These are phyloP conservation scores for Aspergillus sp. DNA, from an alignment of 2,329 filamentous ascomycete genomes.

Conservation along the genomic window DNA sequence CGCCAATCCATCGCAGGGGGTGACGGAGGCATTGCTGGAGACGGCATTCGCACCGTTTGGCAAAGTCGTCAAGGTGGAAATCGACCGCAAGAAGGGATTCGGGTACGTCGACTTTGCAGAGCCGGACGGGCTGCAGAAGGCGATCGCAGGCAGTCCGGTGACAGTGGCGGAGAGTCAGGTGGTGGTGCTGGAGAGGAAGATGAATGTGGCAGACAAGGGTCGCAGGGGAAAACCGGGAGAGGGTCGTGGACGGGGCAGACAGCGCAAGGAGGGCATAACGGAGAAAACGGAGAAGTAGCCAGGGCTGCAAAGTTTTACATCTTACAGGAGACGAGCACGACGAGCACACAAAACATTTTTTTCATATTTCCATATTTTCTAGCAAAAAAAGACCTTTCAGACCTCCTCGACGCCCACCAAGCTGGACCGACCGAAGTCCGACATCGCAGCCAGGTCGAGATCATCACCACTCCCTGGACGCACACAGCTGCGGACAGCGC, in stretches of 20 bases:
- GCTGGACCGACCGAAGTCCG: slow-evolving; percentile 66
- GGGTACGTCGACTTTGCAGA: slow-evolving; percentile 85
- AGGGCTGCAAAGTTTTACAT: no score
- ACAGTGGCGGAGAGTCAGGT: slow-evolving; percentile 76
- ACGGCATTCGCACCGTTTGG: slow-evolving; percentile 67
- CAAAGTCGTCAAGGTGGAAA: slow-evolving; percentile 68
- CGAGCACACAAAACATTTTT: no score
- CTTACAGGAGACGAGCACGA: slow-evolving; percentile 11
- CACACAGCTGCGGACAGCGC: slow-evolving; percentile 28
- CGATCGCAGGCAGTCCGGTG: slow-evolving; percentile 71
- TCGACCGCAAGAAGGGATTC: slow-evolving; percentile 90
- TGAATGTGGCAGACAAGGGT: slow-evolving; percentile 23
- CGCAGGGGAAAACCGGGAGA: slow-evolving; percentile 14
- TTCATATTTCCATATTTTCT: no score
- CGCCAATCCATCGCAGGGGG: slow-evolving; percentile 80
- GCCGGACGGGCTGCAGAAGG: slow-evolving; percentile 61
- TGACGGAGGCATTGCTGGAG: slow-evolving; percentile 72
- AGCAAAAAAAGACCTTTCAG: slow-evolving; percentile 63
- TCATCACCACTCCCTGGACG: slow-evolving; percentile 87
- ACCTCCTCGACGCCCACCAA: slow-evolving; percentile 81
- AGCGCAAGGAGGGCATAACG: slow-evolving; percentile 5
- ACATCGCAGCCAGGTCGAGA: slow-evolving; percentile 67
- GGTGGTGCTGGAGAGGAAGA: slow-evolving; percentile 62
- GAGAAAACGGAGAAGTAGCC: not conserved
- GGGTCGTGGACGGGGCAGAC: slow-evolving; percentile 4